These are phyloP conservation scores for Calophaca sinica DNA, from an alignment of 306 rosid species.

Conservation along the genomic window DNA sequence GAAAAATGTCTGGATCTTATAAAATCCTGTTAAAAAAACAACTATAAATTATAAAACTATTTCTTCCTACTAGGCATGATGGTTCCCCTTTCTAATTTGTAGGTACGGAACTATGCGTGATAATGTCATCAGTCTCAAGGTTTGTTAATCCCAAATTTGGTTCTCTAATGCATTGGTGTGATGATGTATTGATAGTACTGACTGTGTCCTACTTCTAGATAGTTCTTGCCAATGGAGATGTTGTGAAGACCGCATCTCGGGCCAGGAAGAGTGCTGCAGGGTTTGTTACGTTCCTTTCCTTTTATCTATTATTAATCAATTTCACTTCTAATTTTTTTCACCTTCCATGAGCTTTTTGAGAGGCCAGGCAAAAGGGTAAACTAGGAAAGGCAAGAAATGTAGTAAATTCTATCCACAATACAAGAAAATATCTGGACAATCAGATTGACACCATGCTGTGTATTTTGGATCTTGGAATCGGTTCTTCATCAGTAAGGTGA, in stretches of 20 bases:
- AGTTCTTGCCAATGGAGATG: constrained; percentile 92
- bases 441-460: too few species aligned
- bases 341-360: constrained; percentile 1
- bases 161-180: constrained; percentile 34
- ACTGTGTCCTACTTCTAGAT: constrained; percentile 59
- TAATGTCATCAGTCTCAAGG: constrained; percentile 90
- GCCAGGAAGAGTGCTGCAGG: constrained; percentile 99
- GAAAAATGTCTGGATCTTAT: neutral
- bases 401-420: constrained; percentile 17
- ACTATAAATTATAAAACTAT: constrained; percentile 8
- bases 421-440: neutral
- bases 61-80: constrained; percentile 45
- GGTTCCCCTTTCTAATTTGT: constrained; percentile 58
- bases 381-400: neutral
- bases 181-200: constrained; percentile 44
- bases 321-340: constrained; percentile 33
- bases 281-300: constrained; percentile 54
- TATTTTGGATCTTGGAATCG: too few species aligned
- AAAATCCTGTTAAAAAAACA: constrained; percentile 1
- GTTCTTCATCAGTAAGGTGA: too few species aligned
- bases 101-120: constrained; percentile 99
- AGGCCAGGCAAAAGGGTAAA: constrained; percentile 15
- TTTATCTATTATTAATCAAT: constrained; percentile 32
- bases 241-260: constrained; percentile 94
- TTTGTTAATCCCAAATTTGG: constrained; percentile 47